phyloP scores from a whole-genome alignment of 345 rosid species.

The Anastatica hierochuntica region DNA sequence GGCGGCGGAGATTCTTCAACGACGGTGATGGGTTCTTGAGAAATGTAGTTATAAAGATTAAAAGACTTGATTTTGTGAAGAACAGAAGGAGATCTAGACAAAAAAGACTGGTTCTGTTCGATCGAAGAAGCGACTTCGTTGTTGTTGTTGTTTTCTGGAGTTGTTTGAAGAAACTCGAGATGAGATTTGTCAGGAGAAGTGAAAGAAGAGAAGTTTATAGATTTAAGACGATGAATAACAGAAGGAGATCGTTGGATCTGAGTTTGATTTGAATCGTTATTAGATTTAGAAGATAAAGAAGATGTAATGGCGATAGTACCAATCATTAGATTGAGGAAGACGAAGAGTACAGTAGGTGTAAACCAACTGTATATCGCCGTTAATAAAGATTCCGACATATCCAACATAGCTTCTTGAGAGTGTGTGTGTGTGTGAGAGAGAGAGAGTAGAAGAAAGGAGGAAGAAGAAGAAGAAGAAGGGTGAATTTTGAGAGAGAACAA shows the following conservation, averaged over 20 bases:
- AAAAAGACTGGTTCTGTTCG: conserved; percentile 23
- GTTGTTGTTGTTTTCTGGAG: conserved; percentile 7
- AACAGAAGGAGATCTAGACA: conserved; percentile 59
- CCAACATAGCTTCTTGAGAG: conserved; percentile 30
- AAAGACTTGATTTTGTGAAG: conserved; percentile 56
- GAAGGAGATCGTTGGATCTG: conserved; percentile 59
- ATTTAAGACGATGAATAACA: conserved; percentile 53
- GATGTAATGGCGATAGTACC: conserved; percentile 67
- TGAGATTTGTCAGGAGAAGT: conserved; percentile 34
- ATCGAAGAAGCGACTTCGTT: conserved; percentile 8
- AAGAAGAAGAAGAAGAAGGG: no score
- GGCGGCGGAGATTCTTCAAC: not conserved
- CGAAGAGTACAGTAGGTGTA: conserved; percentile 61
- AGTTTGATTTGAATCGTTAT: conserved; percentile 7
- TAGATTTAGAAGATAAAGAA: conserved; percentile 31
- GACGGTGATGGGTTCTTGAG: conserved; percentile 34
- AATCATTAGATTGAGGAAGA: conserved; percentile 65
- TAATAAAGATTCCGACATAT: conserved; percentile 43
- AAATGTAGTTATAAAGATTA: conserved; percentile 40
- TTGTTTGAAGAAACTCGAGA: conserved; percentile 23
- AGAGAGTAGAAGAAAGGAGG: not conserved
- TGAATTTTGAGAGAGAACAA: no score
- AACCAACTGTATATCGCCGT: conserved; percentile 67
- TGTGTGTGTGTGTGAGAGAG: not conserved
- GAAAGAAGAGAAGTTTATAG: conserved; percentile 42